Evolutionary conservation across 2,329 filamentous ascomycete species (phyloP), one percentile per base, ranked within the genome.

Genomic region (Verticillium nonalfalfae): DNA sequence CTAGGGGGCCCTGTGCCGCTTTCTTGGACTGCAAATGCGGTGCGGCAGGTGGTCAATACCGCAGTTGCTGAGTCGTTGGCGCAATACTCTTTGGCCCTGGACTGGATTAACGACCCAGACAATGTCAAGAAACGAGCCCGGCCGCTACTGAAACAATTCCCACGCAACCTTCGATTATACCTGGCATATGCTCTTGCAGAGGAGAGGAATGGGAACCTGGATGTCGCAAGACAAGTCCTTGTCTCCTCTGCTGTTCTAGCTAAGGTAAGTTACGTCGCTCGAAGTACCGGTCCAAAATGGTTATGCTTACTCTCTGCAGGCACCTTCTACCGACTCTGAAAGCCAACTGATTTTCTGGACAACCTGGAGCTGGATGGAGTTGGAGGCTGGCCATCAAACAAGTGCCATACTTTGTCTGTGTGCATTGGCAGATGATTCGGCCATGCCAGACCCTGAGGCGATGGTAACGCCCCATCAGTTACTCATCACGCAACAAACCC

Each of bases 131-230:
- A 91, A 70, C 78, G 82, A 7, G 90, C 91, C 0, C 96, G 91
- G 68, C 74, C 75, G 7, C 76, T 96, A 0, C 74, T 97, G n/a
- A 94, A 90, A 69, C 81, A 80, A 57, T 83, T 85, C 60, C 79
- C 87, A 0, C 79, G 84, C 1, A 89, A 86, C 66, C 72, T 90
- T 3, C 77, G 80, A 14, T 77, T 97, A 0, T 97, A 96, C 74
- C 90, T 92, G 66, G 85, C 87, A 0, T 96, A 94, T 69, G 91
- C 89, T 0, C 75, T 91, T 14, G 85, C 92, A 3, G 91, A 96
- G 72, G 80, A 76, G 66, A 77, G 78, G 1, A 81, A 81, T 35
- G 84, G 81, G 0, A 87, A 89, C 31, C 66, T 70, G 1, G 79
- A 84, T 0, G 77, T 85, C 56, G 87, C 89, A 4, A 76, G 80